These are phyloP conservation scores for Aspergillus sergii DNA, from an alignment of 2,329 filamentous ascomycete genomes.

Conservation along the genomic window DNA sequence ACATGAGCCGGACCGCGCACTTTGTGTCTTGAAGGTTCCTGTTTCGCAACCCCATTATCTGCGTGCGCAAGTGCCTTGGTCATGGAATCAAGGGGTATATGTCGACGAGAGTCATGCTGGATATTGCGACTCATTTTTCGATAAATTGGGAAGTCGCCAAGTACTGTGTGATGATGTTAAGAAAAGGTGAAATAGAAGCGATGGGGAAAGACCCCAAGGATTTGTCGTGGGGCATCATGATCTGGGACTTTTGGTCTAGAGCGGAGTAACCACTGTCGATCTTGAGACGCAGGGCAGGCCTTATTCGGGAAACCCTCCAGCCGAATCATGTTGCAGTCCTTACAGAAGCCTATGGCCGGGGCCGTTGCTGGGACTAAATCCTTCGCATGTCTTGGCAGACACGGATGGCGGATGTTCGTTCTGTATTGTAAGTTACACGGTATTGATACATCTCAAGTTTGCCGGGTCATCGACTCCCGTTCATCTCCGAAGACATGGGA, in stretches of 20 bases:
- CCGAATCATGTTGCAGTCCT: neutral
- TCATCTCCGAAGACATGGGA: neutral
- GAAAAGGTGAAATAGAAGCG: neutral
- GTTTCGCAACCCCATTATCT: neutral
- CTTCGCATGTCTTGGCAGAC: neutral
- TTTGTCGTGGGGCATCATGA: neutral
- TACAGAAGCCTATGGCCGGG: too few relatives aligned
- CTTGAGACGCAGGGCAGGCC: neutral
- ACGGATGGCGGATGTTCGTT: conserved; percentile 16
- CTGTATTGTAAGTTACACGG: neutral
- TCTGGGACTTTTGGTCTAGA: neutral
- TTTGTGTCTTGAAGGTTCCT: neutral
- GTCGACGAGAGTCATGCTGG: neutral
- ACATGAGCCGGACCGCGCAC: neutral
- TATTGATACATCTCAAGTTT: neutral
- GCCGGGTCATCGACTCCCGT: neutral
- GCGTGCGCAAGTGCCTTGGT: neutral
- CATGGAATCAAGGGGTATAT: neutral
- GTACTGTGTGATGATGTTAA: neutral
- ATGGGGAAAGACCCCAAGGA: neutral
- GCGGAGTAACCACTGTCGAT: neutral
- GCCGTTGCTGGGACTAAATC: neutral
- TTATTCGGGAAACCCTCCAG: neutral
- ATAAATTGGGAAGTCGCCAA: neutral
- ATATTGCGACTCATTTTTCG: neutral